Evolutionary conservation across 1,284 basidiomycete genomes (phyloP).

Genomic region (Phenoliferia sp.): DNA sequence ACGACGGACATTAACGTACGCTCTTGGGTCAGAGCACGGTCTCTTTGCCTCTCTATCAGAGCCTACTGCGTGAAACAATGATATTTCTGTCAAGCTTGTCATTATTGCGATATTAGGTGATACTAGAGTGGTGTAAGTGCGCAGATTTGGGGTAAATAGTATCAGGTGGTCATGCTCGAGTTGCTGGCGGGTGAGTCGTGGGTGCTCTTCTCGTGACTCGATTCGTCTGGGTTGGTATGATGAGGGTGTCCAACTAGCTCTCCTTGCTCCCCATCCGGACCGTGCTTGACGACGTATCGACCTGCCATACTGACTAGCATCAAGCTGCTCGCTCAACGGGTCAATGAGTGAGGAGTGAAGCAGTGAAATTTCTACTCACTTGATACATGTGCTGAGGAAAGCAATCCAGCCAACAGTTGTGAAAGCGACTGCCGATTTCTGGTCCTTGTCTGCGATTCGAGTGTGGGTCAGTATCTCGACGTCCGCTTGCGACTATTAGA

Average conservation of each 20-base stretch:
- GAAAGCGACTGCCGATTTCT: conserved; percentile 17
- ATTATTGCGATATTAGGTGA: too few species aligned
- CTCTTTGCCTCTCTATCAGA: too few species aligned
- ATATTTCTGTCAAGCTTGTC: too few species aligned
- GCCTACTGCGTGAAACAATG: too few species aligned
- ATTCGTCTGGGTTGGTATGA: neutral
- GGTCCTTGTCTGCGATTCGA: conserved; percentile 1
- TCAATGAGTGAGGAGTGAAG: neutral
- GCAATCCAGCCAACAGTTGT: conserved; percentile 28
- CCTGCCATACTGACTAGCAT: conserved; percentile 27
- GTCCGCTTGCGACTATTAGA: neutral
- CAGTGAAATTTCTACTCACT: neutral
- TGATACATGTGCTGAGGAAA: conserved; percentile 19
- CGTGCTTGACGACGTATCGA: conserved; percentile 29
- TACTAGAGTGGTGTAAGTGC: too few species aligned
- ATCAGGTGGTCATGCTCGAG: too few species aligned
- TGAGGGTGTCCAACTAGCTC: neutral
- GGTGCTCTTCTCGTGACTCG: neutral
- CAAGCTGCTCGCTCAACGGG: conserved; percentile 2
- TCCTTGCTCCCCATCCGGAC: conserved; percentile 9
- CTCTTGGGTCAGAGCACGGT: conserved; percentile 69
- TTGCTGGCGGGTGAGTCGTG: too few species aligned
- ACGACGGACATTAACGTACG: conserved; percentile 73
- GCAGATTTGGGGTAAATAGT: too few species aligned
- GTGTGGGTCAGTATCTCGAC: neutral